These are phyloP conservation scores for Penicillium sp. DNA, from an alignment of 2,329 filamentous ascomycete species.

Conservation along the genomic window DNA sequence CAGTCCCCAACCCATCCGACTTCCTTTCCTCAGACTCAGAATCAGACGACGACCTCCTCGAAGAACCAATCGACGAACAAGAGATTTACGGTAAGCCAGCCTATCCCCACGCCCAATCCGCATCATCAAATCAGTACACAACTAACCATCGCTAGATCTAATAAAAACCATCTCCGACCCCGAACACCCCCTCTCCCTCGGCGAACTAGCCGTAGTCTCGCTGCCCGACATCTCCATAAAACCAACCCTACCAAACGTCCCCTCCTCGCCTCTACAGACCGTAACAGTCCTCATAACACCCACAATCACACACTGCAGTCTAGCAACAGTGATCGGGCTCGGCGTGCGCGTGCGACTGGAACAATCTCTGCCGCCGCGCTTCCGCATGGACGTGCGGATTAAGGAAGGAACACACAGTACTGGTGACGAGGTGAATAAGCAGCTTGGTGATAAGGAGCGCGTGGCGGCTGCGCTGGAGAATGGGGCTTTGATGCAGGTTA, in stretches of 20 bases:
- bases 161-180: slow-evolving; percentile 95
- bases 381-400: slow-evolving; percentile 88
- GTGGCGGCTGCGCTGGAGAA: slow-evolving; percentile 96
- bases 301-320: slow-evolving; percentile 94
- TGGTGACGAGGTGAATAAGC: slow-evolving; percentile 95
- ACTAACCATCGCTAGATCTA: slow-evolving; percentile 64
- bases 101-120: not conserved
- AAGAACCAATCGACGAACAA: slow-evolving; percentile 92
- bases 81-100: slow-evolving; percentile 92
- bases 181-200: slow-evolving; percentile 92
- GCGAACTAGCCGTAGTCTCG: slow-evolving; percentile 91
- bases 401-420: slow-evolving; percentile 96
- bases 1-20: slow-evolving; percentile 56
- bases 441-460: slow-evolving; percentile 92
- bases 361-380: slow-evolving; percentile 87
- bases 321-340: slow-evolving; percentile 94
- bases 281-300: slow-evolving; percentile 91
- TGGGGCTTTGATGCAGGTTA: slow-evolving; percentile 80
- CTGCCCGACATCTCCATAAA: slow-evolving; percentile 88
- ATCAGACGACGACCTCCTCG: slow-evolving; percentile 63
- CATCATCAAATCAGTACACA: not conserved
- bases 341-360: slow-evolving; percentile 90
- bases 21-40: slow-evolving; percentile 51
- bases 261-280: slow-evolving; percentile 66
- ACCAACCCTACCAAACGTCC: slow-evolving; percentile 64